Base-by-base conservation (phyloP, 225 moss, liverwort and hornwort genomes). In the Bryum argenteum region DNA sequence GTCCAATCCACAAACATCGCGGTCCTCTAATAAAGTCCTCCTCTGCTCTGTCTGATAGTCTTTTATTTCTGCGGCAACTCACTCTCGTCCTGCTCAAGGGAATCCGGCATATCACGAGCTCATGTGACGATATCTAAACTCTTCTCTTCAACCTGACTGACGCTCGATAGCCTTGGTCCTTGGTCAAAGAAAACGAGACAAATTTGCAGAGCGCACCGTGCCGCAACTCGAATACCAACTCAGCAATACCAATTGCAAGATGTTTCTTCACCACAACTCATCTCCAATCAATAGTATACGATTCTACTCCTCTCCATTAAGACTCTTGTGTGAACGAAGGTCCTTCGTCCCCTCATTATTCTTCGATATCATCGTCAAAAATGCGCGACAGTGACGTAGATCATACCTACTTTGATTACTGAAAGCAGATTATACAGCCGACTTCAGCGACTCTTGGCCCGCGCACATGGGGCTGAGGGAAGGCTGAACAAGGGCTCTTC, bases 81-180 rank as follows among this genome's bases (percentile, higher is more conserved):
- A 64, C 57, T 53, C 38, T 76, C 33, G 16, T 54, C 51, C 69
- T 66, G 70, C 54, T 81, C 74, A 60, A 65, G 65, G 61, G 65
- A 65, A 50, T 71, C 61, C 56, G 15, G n/a, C 56, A 55, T 48
- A 48, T 45, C 59, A 72, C 73, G 20, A 5, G 45, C 60, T 69
- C 47, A 0, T 15, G 52, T 45, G 45, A 37, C 12, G 54, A 58
- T 12, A 59, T 37, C 69, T 43, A 19, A 58, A 77, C 64, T 44
- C 55, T 19, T 39, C n/a, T 28, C 70, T 58, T 66, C 40, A 61
- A 55, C 54, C 55, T 12, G 45, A 12, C 20, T 37, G 12, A 56
- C 22, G 40, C 77, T 55, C 74, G 66, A 68, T 60, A 70, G n/a
- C 61, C 60, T 41, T 66, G 38, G 33, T 54, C 69, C 42, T 9